Base-by-base conservation (phyloP, 257 asterid genomes). In the Leptodermis oblonga region DNA sequence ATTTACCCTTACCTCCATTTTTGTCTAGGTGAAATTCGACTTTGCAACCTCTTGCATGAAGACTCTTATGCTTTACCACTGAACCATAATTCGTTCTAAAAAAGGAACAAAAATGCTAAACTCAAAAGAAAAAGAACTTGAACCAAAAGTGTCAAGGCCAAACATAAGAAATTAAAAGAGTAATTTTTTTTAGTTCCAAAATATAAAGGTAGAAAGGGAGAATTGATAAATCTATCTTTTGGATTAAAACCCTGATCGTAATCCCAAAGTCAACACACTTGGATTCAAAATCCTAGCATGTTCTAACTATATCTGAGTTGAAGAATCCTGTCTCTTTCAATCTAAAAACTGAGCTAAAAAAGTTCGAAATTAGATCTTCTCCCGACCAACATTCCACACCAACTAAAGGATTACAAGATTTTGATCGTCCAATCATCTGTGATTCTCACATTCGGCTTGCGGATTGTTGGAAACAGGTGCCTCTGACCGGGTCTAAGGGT, bases 371-470 rank as follows among this genome's bases (percentile, higher is more conserved):
- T 33, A 17, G 64, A 7, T 60, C 14, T 31, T 18, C 45, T 20
- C 45, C 39, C n/a, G 0, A 31, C 45, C 37, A 39, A 22, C 43
- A 17, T 15, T 48, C 53, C 22, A 15, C 18, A 17, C 34, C 28
- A 12, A 33, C 20, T 5, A 37, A 61, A 34, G 67, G 14, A n/a
- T 41, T 74, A 89, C 87, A 84, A 80, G 77, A 92, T 69, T 73
- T 80, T 72, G 71, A 92, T 92, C 10, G 82, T 76, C 97, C 97
- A 92, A 68, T 87, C 88, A 23, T 85, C 92, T 26, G 81, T 74
- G 46, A 89, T 81, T 51, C 80, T 77, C 68, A 89, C 85, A 39
- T 83, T 78, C 30, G 97, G 97, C 82, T 92, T 92, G 75, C 96
- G 95, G 56, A 92, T 83, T 53, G 97, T 92, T 39, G 76, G 77